Base-by-base conservation (phyloP, 192 early-diverging fungal species). In the Coemansia asiatica region DNA sequence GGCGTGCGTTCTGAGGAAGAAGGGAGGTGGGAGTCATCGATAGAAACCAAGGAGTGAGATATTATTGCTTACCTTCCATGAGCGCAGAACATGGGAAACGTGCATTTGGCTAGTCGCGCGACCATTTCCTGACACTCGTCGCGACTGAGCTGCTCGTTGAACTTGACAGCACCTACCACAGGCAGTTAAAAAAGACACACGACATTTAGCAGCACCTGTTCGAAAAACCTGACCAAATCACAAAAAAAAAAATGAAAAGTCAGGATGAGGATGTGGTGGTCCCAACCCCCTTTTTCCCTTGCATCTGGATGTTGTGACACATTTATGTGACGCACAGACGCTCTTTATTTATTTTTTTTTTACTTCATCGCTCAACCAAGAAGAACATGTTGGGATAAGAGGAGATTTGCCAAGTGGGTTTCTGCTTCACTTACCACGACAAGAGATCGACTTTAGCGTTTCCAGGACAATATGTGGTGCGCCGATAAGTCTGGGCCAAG, bases 81-180 rank as follows among this genome's bases (percentile, higher is more conserved):
- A 5, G 79, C 79, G 51, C 79, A 81, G 55, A 69, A 81, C 51
- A 46, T 62, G 0, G 79, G 73, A 31, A 75, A 74, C 48, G 53
- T 51, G 73, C 79, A 81, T 49, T 40, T 23, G 0, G 72, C 63
- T 56, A 81, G 57, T 13, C 61, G 65, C 18, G 15, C 55, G 2
- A 81, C 73, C 25, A 72, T 44, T 9, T 61, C 27, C 59, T 31
- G 63, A 61, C 73, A 75, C 60, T 75, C 63, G 44, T 25, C 29
- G 8, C 5, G 29, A 44, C 59, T 64, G 35, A 75, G 63, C 21
- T 12, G 23, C n/a, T 81, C 69, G 63, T 75, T 72, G 67, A 81
- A 81, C 59, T 68, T 75, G 16, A 81, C 50, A 1, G 79, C 79
- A 0, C 76, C 67, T 69, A 65, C n/a, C 22, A 57, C 7, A 28